Evolutionary conservation across 768 basidiomycete genomes (phyloP).

Genomic region (Termitomyces sp.): DNA sequence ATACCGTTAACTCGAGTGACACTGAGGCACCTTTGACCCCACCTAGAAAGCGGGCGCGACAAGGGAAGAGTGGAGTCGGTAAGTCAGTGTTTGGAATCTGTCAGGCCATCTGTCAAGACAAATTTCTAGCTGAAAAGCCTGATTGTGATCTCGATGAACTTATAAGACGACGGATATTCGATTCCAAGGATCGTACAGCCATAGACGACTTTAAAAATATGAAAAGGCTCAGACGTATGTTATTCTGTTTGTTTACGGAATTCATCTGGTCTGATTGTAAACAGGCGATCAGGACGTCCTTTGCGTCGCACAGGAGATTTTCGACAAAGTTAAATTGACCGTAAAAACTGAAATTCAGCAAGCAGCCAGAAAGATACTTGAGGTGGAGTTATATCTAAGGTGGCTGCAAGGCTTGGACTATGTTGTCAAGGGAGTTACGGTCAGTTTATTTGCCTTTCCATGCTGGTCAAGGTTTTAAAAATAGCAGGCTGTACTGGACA

Average conservation of each 20-base stretch:
- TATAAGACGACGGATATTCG: slow-evolving; percentile 9
- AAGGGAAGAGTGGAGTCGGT: slow-evolving; percentile 8
- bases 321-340: slow-evolving; percentile 23
- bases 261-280: background rate
- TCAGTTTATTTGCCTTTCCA: slow-evolving; percentile 12
- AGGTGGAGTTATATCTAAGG: slow-evolving; percentile 36
- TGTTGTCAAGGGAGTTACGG: slow-evolving; percentile 31
- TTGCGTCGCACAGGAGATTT: slow-evolving; percentile 23
- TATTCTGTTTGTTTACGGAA: background rate
- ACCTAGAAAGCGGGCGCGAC: slow-evolving; percentile 14
- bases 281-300: slow-evolving; percentile 15
- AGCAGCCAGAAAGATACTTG: slow-evolving; percentile 25
- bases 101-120: background rate
- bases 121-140: background rate
- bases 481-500: slow-evolving; percentile 27
- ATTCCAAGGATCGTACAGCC: slow-evolving; percentile 10
- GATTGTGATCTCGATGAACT: slow-evolving; percentile 15
- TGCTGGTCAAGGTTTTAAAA: background rate
- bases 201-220: slow-evolving; percentile 14
- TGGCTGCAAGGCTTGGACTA: slow-evolving; percentile 36
- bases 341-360: slow-evolving; percentile 24
- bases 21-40: slow-evolving; percentile 12
- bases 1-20: slow-evolving; percentile 13
- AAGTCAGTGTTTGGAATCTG: background rate
- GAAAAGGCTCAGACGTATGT: slow-evolving; percentile 12